These are phyloP conservation scores for Monilinia laxa DNA, from an alignment of 2,329 filamentous ascomycete genomes.

Conservation along the genomic window DNA sequence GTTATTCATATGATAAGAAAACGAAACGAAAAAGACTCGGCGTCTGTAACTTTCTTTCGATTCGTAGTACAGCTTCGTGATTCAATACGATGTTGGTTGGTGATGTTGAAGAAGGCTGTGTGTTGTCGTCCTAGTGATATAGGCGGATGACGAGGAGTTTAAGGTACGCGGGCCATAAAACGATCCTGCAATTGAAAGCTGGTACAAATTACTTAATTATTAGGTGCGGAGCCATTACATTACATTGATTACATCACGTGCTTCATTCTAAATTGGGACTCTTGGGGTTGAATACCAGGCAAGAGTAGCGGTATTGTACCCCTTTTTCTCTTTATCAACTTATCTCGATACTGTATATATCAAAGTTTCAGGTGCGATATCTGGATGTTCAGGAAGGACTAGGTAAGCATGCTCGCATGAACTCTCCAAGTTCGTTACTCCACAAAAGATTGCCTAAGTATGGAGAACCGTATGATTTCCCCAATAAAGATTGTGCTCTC, in stretches of 20 bases:
- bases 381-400: not conserved
- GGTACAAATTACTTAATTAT: not conserved
- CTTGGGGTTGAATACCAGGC: not conserved
- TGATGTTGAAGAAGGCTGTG: constrained; percentile 16
- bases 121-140: constrained; percentile 15
- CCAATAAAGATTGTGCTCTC: constrained; percentile 2
- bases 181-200: constrained; percentile 13
- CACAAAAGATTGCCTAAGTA: not conserved
- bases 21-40: constrained; percentile 18
- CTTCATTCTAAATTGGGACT: not conserved
- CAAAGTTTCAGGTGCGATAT: not conserved
- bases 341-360: not conserved
- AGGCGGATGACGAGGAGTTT: constrained; percentile 14
- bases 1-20: constrained; percentile 23
- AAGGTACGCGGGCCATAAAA: constrained; percentile 18
- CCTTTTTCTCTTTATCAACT: not conserved
- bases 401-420: not conserved
- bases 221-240: not conserved
- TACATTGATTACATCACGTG: not conserved
- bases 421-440: not conserved
- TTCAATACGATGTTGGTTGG: constrained; percentile 21
- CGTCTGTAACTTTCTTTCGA: constrained; percentile 15
- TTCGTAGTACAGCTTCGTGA: constrained; percentile 12
- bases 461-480: not conserved
- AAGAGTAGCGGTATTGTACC: not conserved